Base-by-base conservation (phyloP, 1,284 basidiomycete genomes). In the Ceratobasidium sp. region DNA sequence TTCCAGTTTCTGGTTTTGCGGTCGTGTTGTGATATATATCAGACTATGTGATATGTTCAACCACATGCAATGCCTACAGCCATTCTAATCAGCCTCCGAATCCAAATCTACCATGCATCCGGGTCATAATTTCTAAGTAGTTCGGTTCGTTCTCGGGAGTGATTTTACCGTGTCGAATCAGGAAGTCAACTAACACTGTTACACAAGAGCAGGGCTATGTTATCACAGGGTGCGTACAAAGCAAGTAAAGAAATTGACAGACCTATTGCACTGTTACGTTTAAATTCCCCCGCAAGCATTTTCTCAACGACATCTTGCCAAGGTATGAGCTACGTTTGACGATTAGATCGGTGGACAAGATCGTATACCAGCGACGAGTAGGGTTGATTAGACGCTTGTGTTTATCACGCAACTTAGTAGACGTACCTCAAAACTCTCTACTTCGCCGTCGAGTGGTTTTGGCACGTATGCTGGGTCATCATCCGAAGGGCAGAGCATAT, bases 371-470 rank as follows among this genome's bases (percentile, higher is more conserved):
- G 44, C 55, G 44, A 58, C 7, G 42, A 18, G 40, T 18, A 46
- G 12, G 13, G 12, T 4, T 49, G 9, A 26, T n/a, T 10, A 58
- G 23, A 3, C 4, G 26, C 1, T 49, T 49, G 18, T 1, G n/a
- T 13, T 6, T 10, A 20, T 49, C 15, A 49, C 6, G 44, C n/a
- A 7, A 60, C 10, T n/a, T 9, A 39, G 2, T 40, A n/a, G n/a
- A 80, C 85, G 78, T 77, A 93, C 94, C 86, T 93, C 91, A 82
- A 98, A 99, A 0, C 90, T 93, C 83, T 98, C 96, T 4, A 98
- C 97, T 84, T 99, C 97, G 44, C 95, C 96, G 81, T 99, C 97
- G 53, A 91, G 88, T 0, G 97, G 97, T 66, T 87, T 88, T 0
- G 95, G 94, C 56, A 89, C 86, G 80, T 95, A 85, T 18, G 70